phyloP scores from a whole-genome alignment of 1,139 yeast genomes.

The Blastobotrys arbuscula region DNA sequence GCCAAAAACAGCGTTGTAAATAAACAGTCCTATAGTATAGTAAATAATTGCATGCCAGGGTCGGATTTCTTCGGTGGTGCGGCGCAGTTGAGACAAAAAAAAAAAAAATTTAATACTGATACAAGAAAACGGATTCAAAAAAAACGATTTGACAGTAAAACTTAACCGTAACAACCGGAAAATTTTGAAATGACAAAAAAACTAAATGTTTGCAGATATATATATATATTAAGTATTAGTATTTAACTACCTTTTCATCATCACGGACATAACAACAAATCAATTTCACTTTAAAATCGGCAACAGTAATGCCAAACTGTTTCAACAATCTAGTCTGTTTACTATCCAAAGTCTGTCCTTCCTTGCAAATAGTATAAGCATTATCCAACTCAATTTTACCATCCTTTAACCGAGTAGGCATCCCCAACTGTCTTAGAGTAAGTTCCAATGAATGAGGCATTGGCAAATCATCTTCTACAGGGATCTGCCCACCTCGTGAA shows the following conservation, averaged over 20 bases:
- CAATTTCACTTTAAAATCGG: conserved; percentile 78
- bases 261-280: conserved; percentile 57
- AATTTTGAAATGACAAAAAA: too few species aligned
- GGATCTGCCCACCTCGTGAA: conserved; percentile 91
- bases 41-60: too few species aligned
- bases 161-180: too few species aligned
- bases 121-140: too few species aligned
- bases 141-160: too few species aligned
- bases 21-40: too few species aligned
- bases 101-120: too few species aligned
- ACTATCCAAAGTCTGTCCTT: conserved; percentile 79
- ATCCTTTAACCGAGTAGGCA: conserved; percentile 83
- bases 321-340: conserved; percentile 88
- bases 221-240: not conserved
- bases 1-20: too few species aligned
- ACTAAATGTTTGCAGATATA: too few species aligned
- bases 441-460: conserved; percentile 95
- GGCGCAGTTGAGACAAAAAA: too few species aligned
- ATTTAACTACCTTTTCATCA: conserved; percentile 14
- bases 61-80: too few species aligned
- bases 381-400: conserved; percentile 78
- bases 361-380: conserved; percentile 73
- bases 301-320: conserved; percentile 91
- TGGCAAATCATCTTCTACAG: conserved; percentile 90
- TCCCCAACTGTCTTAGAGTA: conserved; percentile 79